Evolutionary conservation across 495 filamentous ascomycete species (phyloP), one percentile per base, ranked within the genome.

Genomic region (Hypoxylon intermedium): DNA sequence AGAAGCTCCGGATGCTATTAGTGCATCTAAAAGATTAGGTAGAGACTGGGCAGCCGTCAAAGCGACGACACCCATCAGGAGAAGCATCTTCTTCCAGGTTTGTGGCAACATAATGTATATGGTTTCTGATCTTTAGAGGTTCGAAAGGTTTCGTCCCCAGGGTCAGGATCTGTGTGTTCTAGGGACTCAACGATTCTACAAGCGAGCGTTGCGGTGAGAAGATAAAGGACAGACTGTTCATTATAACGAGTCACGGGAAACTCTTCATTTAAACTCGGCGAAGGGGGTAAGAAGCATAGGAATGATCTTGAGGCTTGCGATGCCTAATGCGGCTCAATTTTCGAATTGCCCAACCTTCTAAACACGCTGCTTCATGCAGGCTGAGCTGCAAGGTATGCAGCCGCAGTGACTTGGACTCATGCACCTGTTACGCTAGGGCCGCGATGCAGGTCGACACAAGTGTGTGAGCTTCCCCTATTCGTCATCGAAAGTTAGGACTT

Each of bases 1-100:
- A 16, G 64, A 59, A 15, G 70, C 71, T 42, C 65, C 68, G 4
- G 68, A 55, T 0, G 36, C 42, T 9, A 49, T 42, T 12, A 70
- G 67, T 5, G 64, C 58, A 3, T 65, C 53, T 13, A 67, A n/a
- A 18, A 61, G 58, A 0, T 30, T 40, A 1, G 61, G 61, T 5
- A 23, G 11, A 15, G 53, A 48, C 42, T 57, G 21, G 6, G 53
- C 19, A 6, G 28, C 38, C 9, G 43, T 26, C 28, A 30, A 45
- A 6, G 47, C 9, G 19, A 13, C 38, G 30, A 60, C 19, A 20
- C 56, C 38, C 40, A 48, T 21, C 30, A 59, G 37, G 23, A 53
- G 40, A 31, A 55, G 20, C 6, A 34, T 12, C 3, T 12, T 49
- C 11, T 26, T 9, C 9, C 2, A 24, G 18, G 15, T 36, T 20